Evolutionary conservation across 805 yeast genomes (phyloP), one percentile per base, ranked within the genome.

Genomic region (Metschnikowia peoriensis): DNA sequence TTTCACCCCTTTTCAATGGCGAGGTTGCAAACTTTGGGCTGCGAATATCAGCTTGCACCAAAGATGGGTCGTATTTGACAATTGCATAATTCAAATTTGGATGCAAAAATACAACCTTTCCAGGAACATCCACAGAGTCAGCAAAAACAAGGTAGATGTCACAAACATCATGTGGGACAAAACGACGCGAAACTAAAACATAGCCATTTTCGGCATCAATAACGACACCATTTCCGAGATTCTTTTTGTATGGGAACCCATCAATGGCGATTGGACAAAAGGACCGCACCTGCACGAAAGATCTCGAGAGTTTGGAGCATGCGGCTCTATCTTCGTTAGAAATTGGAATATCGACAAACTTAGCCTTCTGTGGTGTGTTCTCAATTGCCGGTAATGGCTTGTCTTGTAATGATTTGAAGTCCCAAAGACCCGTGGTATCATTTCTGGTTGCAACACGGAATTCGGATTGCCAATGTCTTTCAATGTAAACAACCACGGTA

Each of bases 71-170:
- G 66, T 89, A 92, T 66, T 88, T 82, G 28, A 92, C 76, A 51
- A 91, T 82, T 1, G 96, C 91, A 67, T 87, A 91, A 60, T 91
- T 91, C 60, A 86, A 89, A 38, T 89, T 82, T 35, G 97, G 97
- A 65, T 91, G 97, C 62, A 89, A 72, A 61, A 90, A 92, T 22
- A 84, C 84, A 28, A 91, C 94, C 56, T 83, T 77, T 1, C 86
- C 97, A 0, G 96, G 89, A 12, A 91, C 79, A 57, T 85, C 82
- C 22, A 89, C 81, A 0, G 96, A 86, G 57, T 92, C 97, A 4
- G 97, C 96, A 64, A 92, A 82, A 2, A 92, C 84, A 17, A 92
- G 78, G 45, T 82, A 76, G 27, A 91, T 77, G 66, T 92, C 96
- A 59, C 85, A 77, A 59, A 86, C 68, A 60, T 88, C 96, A 70